Percentiles rank a stretch among this genome's conserved stretches.
phyloP scores from a whole-genome alignment of 768 basidiomycete genomes.

The Hericium rajendrae region DNA sequence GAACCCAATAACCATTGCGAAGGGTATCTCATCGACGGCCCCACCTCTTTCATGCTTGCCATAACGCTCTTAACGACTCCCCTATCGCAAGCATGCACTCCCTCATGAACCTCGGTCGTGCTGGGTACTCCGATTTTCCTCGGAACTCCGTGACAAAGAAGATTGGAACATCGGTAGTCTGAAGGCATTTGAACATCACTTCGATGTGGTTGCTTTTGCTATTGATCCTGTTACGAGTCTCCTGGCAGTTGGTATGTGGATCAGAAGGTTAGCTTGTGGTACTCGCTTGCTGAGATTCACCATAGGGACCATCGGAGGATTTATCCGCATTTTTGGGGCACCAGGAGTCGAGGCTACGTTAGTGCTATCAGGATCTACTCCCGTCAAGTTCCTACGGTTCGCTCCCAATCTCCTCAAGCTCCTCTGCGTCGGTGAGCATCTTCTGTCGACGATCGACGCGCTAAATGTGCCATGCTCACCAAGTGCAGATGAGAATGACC shows the following conservation, averaged over 20 bases:
- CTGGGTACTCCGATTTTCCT: conserved; percentile 39
- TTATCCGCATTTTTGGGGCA: conserved; percentile 57
- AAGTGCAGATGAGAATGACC: conserved; percentile 37
- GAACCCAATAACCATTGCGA: too few relatives aligned
- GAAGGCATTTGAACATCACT: conserved; percentile 37
- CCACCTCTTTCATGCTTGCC: too few relatives aligned
- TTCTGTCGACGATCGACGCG: conserved; percentile 4
- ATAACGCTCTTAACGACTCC: too few relatives aligned
- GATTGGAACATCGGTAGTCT: conserved; percentile 51
- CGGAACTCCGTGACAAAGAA: conserved; percentile 40
- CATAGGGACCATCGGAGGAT: conserved; percentile 55
- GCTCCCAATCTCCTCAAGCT: conserved; percentile 44
- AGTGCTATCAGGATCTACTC: conserved; percentile 30
- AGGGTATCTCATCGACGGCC: too few relatives aligned
- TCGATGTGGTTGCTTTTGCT: conserved; percentile 43
- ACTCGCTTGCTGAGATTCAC: conserved; percentile 1
- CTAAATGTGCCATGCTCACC: neutral
- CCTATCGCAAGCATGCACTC: neutral
- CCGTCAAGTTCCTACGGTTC: conserved; percentile 56
- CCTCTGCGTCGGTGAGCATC: conserved; percentile 46
- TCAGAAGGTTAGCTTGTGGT: neutral
- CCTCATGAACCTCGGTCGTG: conserved; percentile 6
- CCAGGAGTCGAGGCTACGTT: conserved; percentile 52
- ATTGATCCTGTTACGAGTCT: conserved; percentile 51
- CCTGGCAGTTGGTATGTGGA: conserved; percentile 45